Conservation (phyloP, 495 filamentous ascomycete species). For the Xylaria scruposa region DNA sequence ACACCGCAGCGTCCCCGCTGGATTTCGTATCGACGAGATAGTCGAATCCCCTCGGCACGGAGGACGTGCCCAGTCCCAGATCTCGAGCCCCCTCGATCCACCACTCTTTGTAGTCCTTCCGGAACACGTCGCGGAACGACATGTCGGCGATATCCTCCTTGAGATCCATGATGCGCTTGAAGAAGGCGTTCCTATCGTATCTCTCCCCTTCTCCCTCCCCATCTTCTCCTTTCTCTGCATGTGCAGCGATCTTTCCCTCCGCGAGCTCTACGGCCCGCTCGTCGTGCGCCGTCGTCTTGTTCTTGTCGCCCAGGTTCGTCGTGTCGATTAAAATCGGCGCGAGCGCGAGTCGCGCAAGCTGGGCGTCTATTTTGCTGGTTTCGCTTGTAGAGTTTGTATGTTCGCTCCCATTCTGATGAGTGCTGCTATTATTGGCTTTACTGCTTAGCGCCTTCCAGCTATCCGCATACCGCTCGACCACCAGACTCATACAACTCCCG, state of each 20-base stretch:
- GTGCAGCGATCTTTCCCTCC: conserved; percentile 48
- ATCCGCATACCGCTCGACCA: conserved; percentile 66
- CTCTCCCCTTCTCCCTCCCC: conserved; percentile 19
- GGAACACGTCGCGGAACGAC: conserved; percentile 73
- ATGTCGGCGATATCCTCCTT: conserved; percentile 76
- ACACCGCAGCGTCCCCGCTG: conserved; percentile 34
- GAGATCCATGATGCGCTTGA: conserved; percentile 64
- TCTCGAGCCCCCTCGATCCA: conserved; percentile 66
- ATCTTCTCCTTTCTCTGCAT: neutral
- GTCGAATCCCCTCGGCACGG: conserved; percentile 69
- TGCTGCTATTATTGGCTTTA: neutral
- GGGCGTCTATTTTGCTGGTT: conserved; percentile 45
- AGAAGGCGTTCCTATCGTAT: conserved; percentile 68
- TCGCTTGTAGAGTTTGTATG: neutral
- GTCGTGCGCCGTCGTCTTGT: conserved; percentile 79
- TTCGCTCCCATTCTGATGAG: conserved; percentile 3
- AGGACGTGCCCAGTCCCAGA: conserved; percentile 74
- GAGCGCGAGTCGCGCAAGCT: conserved; percentile 78
- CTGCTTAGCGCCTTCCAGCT: conserved; percentile 58
- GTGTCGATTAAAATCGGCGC: conserved; percentile 88
- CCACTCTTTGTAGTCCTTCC: conserved; percentile 96
- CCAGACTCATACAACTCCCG: conserved; percentile 82
- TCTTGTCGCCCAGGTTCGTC: conserved; percentile 67
- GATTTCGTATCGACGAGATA: conserved; percentile 67
- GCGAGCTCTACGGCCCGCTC: conserved; percentile 67